Base-by-base conservation (phyloP, 352 stramenopile genomes). In the Halophytophthora batemanensis region DNA sequence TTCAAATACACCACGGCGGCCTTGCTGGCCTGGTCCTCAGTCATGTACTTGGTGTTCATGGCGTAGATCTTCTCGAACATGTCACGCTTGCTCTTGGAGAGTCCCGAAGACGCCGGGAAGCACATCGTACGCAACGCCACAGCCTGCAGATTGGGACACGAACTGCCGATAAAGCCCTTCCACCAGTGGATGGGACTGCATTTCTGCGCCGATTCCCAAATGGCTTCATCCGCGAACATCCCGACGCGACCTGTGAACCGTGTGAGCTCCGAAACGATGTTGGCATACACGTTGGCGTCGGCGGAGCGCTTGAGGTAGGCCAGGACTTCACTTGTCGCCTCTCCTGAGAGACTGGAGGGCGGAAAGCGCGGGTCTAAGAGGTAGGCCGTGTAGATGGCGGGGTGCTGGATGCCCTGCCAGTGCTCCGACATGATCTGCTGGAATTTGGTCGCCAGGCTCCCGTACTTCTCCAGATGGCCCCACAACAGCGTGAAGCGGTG, bases 141-240 rank as follows among this genome's bases (percentile, higher is more conserved):
- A 15, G 62, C 46, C 45, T 90, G 77, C 18, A 90, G 54, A 50
- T 86, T 77, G 14, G 77, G 80, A 48, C 76, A 86, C 45, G 77
- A 84, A 39, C 73, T 70, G 17, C 77, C 80, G 58, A 90, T 87
- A 31, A 90, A 88, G n/a, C 74, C 77, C 39, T 87, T 88, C 77
- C 77, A 90, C 77, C 77, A 90, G 45, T 86, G 67, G 56, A 88
- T 55, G 2, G 74, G 80, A 46, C 74, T 83, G 57, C 75, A 86
- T 31, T 88, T 83, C 23, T 86, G 74, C 2, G 77, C 80, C 12
- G 77, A 87, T 22, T 85, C 79, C 79, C 77, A 87, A 35, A 90
- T 76, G 7, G 79, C 64, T 37, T 90, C 80, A 57, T 90, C 80
- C 1, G 73, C 72, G 53, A 90, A 90, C 46, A 90, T 61, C 6